Percentiles rank a stretch among this genome's conserved stretches.
Evolutionary conservation across 2,329 filamentous ascomycete genomes (phyloP).

Genomic region (Fusarium zealandicum): DNA sequence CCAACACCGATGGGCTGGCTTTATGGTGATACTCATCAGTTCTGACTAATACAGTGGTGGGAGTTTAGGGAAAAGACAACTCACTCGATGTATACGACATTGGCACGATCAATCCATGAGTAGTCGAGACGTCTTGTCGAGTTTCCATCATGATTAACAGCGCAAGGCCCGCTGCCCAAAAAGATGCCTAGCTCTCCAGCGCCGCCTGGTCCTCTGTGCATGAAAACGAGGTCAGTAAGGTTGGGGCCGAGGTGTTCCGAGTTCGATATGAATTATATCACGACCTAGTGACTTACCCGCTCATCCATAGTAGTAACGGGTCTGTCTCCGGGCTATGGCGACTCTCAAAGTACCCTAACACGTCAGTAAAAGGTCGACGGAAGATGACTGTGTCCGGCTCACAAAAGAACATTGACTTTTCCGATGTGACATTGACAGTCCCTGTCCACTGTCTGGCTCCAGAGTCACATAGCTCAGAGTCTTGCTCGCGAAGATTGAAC

Average conservation of each 20-base stretch:
- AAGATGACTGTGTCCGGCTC: not conserved
- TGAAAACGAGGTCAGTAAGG: not conserved
- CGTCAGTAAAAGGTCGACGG: not conserved
- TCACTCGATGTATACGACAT: slow-evolving; percentile 27
- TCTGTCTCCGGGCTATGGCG: slow-evolving; percentile 19
- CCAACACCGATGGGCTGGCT: slow-evolving; percentile 29
- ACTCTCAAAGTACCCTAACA: slow-evolving; percentile 25
- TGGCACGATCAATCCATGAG: slow-evolving; percentile 27
- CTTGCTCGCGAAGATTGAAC: slow-evolving; percentile 17
- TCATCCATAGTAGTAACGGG: slow-evolving; percentile 31
- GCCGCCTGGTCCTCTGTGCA: slow-evolving; percentile 13
- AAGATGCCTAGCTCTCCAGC: slow-evolving; percentile 27
- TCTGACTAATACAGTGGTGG: too few relatives aligned
- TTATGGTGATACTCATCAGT: not conserved
- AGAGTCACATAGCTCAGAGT: slow-evolving; percentile 17
- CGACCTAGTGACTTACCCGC: slow-evolving; percentile 10
- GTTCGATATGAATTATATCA: too few relatives aligned
- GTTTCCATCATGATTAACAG: slow-evolving; percentile 21
- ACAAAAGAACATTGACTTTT: slow-evolving; percentile 33
- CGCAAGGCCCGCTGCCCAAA: slow-evolving; percentile 27
- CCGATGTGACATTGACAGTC: slow-evolving; percentile 16
- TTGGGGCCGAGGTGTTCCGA: not conserved
- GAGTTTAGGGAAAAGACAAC: not conserved
- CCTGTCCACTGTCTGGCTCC: slow-evolving; percentile 23
- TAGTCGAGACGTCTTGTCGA: slow-evolving; percentile 20